Evolutionary conservation across 1,139 yeast genomes (phyloP).

Genomic region (Pichia sp.): DNA sequence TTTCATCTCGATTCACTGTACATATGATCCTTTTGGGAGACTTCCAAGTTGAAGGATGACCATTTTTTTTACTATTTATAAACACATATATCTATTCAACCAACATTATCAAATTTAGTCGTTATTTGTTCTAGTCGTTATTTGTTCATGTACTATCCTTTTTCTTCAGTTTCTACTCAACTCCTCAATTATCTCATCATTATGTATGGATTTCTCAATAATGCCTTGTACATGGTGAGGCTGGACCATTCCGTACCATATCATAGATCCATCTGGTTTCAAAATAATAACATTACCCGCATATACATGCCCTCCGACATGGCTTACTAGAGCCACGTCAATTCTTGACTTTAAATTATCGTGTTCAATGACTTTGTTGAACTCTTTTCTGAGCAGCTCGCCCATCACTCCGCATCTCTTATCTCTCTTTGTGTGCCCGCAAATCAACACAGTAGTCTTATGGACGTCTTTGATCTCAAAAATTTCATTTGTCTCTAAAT

Average conservation of each 20-base stretch:
- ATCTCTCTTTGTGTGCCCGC: slow-evolving; percentile 63
- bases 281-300: slow-evolving; percentile 67
- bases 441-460: slow-evolving; percentile 36
- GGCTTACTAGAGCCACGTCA: slow-evolving; percentile 49
- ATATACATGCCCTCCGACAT: slow-evolving; percentile 71
- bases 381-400: slow-evolving; percentile 46
- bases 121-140: not conserved
- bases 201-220: slow-evolving; percentile 42
- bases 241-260: slow-evolving; percentile 68
- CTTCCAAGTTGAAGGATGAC: too few species aligned
- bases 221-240: slow-evolving; percentile 64
- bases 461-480: slow-evolving; percentile 8
- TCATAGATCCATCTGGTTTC: slow-evolving; percentile 32
- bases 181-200: slow-evolving; percentile 42
- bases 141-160: not conserved
- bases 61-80: too few species aligned
- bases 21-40: too few species aligned
- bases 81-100: too few species aligned
- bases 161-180: slow-evolving; percentile 39
- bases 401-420: slow-evolving; percentile 59
- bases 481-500: not conserved
- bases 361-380: slow-evolving; percentile 32
- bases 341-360: slow-evolving; percentile 25
- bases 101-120: not conserved
- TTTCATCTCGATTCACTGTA: not conserved